Conservation (phyloP, 169 alveolate species). For the Perkinsus olseni region DNA sequence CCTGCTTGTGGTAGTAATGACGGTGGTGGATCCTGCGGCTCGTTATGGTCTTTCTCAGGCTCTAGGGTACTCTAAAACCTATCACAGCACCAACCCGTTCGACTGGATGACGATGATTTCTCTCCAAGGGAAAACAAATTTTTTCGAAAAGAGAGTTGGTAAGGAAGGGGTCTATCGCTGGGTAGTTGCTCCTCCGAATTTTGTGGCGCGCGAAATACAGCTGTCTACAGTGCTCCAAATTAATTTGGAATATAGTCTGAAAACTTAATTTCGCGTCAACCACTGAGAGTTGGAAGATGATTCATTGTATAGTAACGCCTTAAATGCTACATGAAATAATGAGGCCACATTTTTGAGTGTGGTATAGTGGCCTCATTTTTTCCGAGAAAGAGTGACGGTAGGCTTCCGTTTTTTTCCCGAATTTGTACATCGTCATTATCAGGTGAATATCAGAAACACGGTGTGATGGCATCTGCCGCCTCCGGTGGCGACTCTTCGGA, state of each 20-base stretch:
- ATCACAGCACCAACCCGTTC: conserved; percentile 86
- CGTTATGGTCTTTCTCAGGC: conserved; percentile 22
- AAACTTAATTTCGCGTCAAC: too few species aligned
- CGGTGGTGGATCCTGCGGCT: not conserved
- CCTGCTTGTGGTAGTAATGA: conserved; percentile 47
- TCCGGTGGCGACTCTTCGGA: conserved; percentile 22
- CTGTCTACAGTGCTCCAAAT: too few species aligned
- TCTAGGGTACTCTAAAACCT: conserved; percentile 81
- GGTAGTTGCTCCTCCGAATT: too few species aligned
- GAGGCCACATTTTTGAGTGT: too few species aligned
- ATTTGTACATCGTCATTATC: too few species aligned
- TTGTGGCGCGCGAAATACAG: too few species aligned
- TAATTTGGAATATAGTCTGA: too few species aligned
- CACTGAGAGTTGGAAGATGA: too few species aligned
- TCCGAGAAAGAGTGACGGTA: too few species aligned
- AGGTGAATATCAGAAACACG: conserved; percentile 93
- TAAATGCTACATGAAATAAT: too few species aligned
- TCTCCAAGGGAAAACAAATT: conserved; percentile 94
- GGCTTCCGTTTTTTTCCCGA: not conserved
- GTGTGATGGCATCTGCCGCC: conserved; percentile 76
- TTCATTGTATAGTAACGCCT: too few species aligned
- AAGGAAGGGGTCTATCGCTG: not conserved
- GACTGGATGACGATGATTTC: conserved; percentile 98
- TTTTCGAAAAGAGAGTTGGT: conserved; percentile 94
- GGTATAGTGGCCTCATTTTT: too few species aligned